These are phyloP conservation scores for Ceratocystis huliohia DNA, from an alignment of 2,329 filamentous ascomycete species.

Conservation along the genomic window DNA sequence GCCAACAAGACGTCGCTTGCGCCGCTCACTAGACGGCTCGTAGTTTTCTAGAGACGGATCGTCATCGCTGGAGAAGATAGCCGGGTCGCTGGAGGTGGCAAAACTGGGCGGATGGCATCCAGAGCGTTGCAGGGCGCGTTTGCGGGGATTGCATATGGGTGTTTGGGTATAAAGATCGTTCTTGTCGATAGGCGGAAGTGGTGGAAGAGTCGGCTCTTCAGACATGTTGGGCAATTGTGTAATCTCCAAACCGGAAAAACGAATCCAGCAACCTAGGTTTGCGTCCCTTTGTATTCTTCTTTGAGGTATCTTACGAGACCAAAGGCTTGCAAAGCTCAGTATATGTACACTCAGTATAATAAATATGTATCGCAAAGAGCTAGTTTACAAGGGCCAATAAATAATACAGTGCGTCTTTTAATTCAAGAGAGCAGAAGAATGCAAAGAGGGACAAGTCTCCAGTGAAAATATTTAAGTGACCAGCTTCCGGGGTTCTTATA, in stretches of 20 bases:
- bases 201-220: conserved; percentile 34
- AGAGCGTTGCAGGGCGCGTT: conserved; percentile 28
- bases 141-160: conserved; percentile 30
- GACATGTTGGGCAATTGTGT: conserved; percentile 26
- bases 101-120: conserved; percentile 29
- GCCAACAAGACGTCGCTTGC: conserved; percentile 52
- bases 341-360: neutral
- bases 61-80: conserved; percentile 60
- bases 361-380: conserved; percentile 4
- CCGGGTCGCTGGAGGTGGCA: conserved; percentile 56
- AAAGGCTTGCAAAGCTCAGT: neutral
- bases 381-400: neutral
- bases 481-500: conserved; percentile 10
- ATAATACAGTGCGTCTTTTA: neutral
- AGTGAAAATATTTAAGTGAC: neutral
- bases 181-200: conserved; percentile 28
- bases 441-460: neutral
- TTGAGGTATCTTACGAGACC: too few species aligned
- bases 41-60: conserved; percentile 56
- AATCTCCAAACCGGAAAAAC: neutral
- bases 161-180: conserved; percentile 19
- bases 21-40: conserved; percentile 33
- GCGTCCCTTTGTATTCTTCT: neutral
- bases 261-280: neutral
- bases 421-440: neutral